Evolutionary conservation across 805 yeast species (phyloP).

Genomic region (Lachancea dasiensis): DNA sequence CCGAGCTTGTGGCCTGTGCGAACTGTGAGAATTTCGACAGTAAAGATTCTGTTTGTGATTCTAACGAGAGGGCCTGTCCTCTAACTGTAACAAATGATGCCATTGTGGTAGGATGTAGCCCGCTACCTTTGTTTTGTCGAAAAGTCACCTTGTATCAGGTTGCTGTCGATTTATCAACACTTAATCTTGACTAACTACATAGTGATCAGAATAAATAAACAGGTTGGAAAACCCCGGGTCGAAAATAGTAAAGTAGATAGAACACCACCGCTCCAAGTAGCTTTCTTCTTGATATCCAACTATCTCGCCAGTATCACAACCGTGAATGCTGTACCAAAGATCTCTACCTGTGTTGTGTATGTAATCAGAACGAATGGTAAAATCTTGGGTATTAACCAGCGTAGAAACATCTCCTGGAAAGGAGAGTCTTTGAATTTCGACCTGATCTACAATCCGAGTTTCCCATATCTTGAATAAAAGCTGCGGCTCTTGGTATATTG

Average conservation of each 20-base stretch:
- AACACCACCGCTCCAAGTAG: conserved; percentile 26
- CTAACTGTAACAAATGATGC: conserved; percentile 61
- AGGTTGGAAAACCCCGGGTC: conserved; percentile 5
- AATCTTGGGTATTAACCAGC: conserved; percentile 7
- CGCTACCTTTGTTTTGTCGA: no score
- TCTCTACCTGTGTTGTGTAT: conserved; percentile 6
- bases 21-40: conserved; percentile 50
- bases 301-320: conserved; percentile 27
- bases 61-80: conserved; percentile 61
- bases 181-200: no score
- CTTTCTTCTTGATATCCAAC: conserved; percentile 15
- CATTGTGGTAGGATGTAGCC: no score
- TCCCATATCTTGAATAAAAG: conserved; percentile 19
- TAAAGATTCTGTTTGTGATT: conserved; percentile 56
- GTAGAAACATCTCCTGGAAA: conserved; percentile 12
- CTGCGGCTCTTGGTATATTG: conserved; percentile 22
- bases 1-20: conserved; percentile 45
- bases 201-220: no score
- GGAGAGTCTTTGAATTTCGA: conserved; percentile 8
- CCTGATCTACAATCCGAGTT: conserved; percentile 1
- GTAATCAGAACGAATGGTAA: conserved; percentile 13
- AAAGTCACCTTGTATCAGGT: no score
- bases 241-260: conserved; percentile 14
- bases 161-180: no score
- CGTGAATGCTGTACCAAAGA: conserved; percentile 25